These are phyloP conservation scores for Sugiyamaella qingdaonensis DNA, from an alignment of 805 yeast genomes.

Conservation along the genomic window DNA sequence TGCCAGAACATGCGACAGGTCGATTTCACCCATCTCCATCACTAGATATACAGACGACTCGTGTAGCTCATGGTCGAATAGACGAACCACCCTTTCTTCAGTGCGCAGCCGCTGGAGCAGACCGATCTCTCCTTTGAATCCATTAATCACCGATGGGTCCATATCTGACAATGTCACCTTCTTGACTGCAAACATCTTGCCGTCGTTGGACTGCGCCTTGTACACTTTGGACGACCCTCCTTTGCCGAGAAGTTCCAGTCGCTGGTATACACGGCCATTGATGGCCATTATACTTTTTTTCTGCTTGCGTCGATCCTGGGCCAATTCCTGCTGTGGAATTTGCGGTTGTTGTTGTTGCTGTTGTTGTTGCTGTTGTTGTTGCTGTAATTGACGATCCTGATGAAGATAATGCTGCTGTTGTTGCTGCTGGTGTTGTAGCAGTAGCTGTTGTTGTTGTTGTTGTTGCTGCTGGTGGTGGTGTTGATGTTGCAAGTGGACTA, in stretches of 20 bases:
- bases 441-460: background rate
- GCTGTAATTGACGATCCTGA: background rate
- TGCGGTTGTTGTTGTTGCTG: background rate
- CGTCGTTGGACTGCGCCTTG: constrained; percentile 57
- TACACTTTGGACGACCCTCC: constrained; percentile 94
- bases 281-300: constrained; percentile 36
- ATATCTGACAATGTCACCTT: constrained; percentile 71
- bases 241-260: constrained; percentile 74
- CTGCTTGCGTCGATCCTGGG: constrained; percentile 13
- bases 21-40: constrained; percentile 95
- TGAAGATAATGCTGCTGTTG: constrained; percentile 1
- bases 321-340: background rate
- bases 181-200: constrained; percentile 71
- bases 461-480: background rate
- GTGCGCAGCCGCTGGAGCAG: constrained; percentile 56
- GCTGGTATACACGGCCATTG: constrained; percentile 64
- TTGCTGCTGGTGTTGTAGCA: background rate
- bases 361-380: constrained; percentile 2
- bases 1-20: constrained; percentile 74
- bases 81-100: constrained; percentile 69
- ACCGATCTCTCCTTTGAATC: constrained; percentile 88
- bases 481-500: no score
- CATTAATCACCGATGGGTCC: constrained; percentile 67
- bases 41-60: constrained; percentile 64
- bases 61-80: constrained; percentile 68